Base-by-base conservation (phyloP, 108 stramenopile genomes). In the Cylindrotheca closterium region DNA sequence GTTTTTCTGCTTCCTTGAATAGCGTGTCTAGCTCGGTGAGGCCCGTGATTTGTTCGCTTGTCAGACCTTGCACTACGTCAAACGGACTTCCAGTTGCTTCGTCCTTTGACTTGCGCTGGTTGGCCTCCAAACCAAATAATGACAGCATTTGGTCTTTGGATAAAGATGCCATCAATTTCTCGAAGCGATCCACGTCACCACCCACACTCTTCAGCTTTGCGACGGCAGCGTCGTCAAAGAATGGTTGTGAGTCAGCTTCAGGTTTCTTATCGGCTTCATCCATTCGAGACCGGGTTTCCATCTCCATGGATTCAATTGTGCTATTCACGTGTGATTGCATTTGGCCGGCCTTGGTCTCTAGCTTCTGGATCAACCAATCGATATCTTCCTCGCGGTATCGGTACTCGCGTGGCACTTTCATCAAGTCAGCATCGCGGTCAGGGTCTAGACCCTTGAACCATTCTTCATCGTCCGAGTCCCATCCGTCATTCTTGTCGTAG, bases 371-470 rank as follows among this genome's bases (percentile, higher is more conserved):
- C 18, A 91, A 76, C 82, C 84, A 86, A 55, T 91, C 88, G 19
- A 94, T 63, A 62, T 94, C 89, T 7, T 83, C 84, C 52, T 79
- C 80, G 1, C 74, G 80, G 52, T 78, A 80, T 18, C 79, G 74
- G 12, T 55, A 49, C 30, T 70, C 65, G 12, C 51, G 65, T 2
- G 80, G 84, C n/a, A 63, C 54, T n/a, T 65, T 57, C 49, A 86
- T 28, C 19, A 82, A 48, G 10, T 79, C 58, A 18, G 42, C 26
- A 30, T 81, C 79, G 4, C 30, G 33, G 28, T 67, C 61, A 4
- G 79, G 81, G 58, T 86, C 85, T 12, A 89, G 66, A 45, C 85
- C 86, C 68, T 87, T 81, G n/a, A 47, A 31, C 89, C 88, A 82
- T 27, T 89, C 87, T 52, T 87, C 82, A 42, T 91, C 89, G 3